Percentiles rank a stretch among this genome's conserved stretches.
These are phyloP conservation scores for Mortierella sp. DNA, from an alignment of 371 early-diverging fungal genomes.

Conservation along the genomic window DNA sequence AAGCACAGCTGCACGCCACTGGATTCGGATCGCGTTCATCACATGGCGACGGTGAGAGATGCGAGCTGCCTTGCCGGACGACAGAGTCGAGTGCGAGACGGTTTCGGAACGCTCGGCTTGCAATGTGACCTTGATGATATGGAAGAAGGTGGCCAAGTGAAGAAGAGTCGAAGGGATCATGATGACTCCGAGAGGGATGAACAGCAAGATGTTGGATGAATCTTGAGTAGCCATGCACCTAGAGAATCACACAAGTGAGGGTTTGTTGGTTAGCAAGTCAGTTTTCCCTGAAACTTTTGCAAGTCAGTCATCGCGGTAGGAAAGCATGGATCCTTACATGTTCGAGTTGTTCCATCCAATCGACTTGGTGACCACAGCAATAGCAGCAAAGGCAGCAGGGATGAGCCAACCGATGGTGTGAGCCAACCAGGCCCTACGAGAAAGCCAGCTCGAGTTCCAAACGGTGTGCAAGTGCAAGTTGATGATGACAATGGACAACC, in stretches of 20 bases:
- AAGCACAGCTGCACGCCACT: constrained; percentile 74
- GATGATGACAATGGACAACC: constrained; percentile 69
- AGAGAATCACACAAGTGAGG: too few relatives aligned
- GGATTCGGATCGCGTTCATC: constrained; percentile 69
- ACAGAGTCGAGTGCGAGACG: constrained; percentile 44
- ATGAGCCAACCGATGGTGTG: constrained; percentile 69
- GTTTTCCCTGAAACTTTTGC: too few relatives aligned
- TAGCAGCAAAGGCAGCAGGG: constrained; percentile 63
- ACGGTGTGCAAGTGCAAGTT: constrained; percentile 76
- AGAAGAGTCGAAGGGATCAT: constrained; percentile 64
- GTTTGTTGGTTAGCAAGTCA: too few relatives aligned
- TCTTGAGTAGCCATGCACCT: constrained; percentile 62
- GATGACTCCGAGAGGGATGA: constrained; percentile 69
- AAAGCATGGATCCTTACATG: constrained; percentile 36
- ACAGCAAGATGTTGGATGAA: constrained; percentile 63
- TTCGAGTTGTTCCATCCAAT: constrained; percentile 51
- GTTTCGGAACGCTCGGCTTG: constrained; percentile 62
- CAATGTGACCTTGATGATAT: constrained; percentile 62
- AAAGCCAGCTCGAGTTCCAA: constrained; percentile 69
- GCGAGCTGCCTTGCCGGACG: constrained; percentile 50
- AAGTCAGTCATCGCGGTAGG: too few relatives aligned
- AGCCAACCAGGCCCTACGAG: constrained; percentile 60
- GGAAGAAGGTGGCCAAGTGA: constrained; percentile 68
- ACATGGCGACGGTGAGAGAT: constrained; percentile 66
- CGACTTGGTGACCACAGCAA: constrained; percentile 55